phyloP scores from a whole-genome alignment of 345 rosid species.

The Luvunga scandens region DNA sequence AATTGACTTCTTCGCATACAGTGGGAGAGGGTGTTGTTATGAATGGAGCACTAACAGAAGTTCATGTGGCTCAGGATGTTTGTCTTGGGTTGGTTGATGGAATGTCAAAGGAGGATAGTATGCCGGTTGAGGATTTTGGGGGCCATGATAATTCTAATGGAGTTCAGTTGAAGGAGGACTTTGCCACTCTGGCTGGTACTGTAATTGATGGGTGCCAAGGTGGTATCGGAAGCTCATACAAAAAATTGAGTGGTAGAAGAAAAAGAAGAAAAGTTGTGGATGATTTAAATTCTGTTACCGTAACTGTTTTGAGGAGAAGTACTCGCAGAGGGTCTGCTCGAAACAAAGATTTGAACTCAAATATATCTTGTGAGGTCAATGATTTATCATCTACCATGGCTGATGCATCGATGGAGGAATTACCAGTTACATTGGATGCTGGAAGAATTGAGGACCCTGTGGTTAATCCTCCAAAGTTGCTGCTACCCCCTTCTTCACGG shows the following conservation, averaged over 20 bases:
- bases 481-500: conserved; percentile 72
- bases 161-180: conserved; percentile 26
- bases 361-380: conserved; percentile 21
- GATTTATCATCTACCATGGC: conserved; percentile 51
- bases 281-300: conserved; percentile 24
- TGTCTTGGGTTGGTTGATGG: conserved; percentile 28
- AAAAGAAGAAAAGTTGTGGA: conserved; percentile 49
- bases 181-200: conserved; percentile 23
- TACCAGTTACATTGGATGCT: conserved; percentile 21
- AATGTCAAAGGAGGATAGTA: conserved; percentile 25
- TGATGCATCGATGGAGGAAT: conserved; percentile 61
- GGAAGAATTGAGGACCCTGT: conserved; percentile 38
- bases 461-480: conserved; percentile 56
- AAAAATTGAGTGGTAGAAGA: conserved; percentile 40
- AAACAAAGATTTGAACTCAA: conserved; percentile 26
- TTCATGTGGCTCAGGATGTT: conserved; percentile 38
- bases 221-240: conserved; percentile 29
- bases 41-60: conserved; percentile 41
- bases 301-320: conserved; percentile 80
- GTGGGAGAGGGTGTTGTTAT: conserved; percentile 26
- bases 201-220: conserved; percentile 33
- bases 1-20: neutral
- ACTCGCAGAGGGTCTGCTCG: conserved; percentile 60
- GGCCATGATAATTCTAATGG: conserved; percentile 26
- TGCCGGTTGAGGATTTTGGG: conserved; percentile 6